Evolutionary conservation across 495 filamentous ascomycete species (phyloP).

Genomic region (Platismatia glauca): DNA sequence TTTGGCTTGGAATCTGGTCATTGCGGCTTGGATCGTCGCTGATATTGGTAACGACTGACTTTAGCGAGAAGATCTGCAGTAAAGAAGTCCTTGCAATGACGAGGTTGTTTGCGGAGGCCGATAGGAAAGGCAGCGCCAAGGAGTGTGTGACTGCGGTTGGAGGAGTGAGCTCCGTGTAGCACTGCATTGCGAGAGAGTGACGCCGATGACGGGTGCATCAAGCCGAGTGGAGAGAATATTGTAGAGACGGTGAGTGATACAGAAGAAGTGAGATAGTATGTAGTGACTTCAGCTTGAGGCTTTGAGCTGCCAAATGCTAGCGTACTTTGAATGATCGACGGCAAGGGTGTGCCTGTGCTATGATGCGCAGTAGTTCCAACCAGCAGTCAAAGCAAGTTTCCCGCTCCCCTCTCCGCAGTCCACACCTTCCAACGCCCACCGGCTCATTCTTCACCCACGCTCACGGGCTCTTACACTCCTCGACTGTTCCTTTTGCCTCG

Average conservation of each 20-base stretch:
- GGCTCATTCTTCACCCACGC: background rate
- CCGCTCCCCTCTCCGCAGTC: slow-evolving; percentile 1
- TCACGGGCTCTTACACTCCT: background rate
- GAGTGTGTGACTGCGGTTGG: slow-evolving; percentile 90
- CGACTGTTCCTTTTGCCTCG: background rate
- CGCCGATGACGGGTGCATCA: background rate
- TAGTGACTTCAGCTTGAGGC: too few relatives aligned
- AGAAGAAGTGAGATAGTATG: background rate
- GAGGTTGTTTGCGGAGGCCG: slow-evolving; percentile 68
- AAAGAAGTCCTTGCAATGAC: slow-evolving; percentile 82
- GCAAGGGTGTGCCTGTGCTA: slow-evolving; percentile 8
- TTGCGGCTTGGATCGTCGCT: slow-evolving; percentile 35
- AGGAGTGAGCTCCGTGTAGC: slow-evolving; percentile 85
- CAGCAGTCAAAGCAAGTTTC: slow-evolving; percentile 3
- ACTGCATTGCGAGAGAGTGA: slow-evolving; percentile 45
- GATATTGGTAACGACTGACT: slow-evolving; percentile 36
- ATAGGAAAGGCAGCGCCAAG: slow-evolving; percentile 66
- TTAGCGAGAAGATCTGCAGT: slow-evolving; percentile 71
- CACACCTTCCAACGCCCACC: background rate
- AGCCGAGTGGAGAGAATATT: background rate
- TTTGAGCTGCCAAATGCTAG: background rate
- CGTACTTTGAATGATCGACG: background rate
- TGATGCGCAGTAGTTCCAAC: too few relatives aligned
- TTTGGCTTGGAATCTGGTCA: background rate
- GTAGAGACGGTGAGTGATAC: background rate